Base-by-base conservation (phyloP, 257 asterid species). In the Marsdenia floribunda region DNA sequence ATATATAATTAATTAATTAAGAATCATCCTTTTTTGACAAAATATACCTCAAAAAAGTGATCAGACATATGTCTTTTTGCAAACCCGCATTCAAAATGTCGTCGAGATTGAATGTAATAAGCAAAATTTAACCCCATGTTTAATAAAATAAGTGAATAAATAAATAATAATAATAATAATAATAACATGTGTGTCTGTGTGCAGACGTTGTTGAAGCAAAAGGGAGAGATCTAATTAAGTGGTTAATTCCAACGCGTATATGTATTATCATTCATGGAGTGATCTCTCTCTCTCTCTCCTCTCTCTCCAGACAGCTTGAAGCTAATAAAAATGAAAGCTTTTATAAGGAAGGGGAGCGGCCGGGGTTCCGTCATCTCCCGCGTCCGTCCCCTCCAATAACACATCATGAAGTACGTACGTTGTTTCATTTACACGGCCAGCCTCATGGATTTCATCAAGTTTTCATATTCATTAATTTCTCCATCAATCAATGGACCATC, bases 401-500 rank as follows among this genome's bases (percentile, higher is more conserved):
- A 7, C 60, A 54, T 19, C 1, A 29, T 29, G 1, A 18, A 19
- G 11, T 7, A 4, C 35, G 33, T 15, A 12, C 66, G 65, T 71
- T 55, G 44, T 53, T 7, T 60, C 63, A 76, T 76, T 61, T 77
- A 76, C 82, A 74, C 72, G 85, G 19, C n/a, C n/a, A n/a, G n/a
- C n/a, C n/a, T 84, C 82, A 77, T 72, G 76, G 61, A 74, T 60
- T 82, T 80, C 33, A 78, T 80, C 33, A 78, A 54, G 16, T 38
- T 59, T 44, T 78, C 59, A 29, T 52, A 46, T 46, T 44, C 55
- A 44, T 73, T 29, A 29, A 29, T 29, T 65, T 68, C 79, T 64
- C 61, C 72, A 70, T 66, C 80, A 76, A 66, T 81, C 78, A 76
- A 65, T 73, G 80, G 80, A 44, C 83, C 87, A 77, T 69, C 55